Percentiles rank a stretch among this genome's conserved stretches.
Evolutionary conservation across 2,329 filamentous ascomycete genomes (phyloP).

Genomic region (Botryotinia convoluta): DNA sequence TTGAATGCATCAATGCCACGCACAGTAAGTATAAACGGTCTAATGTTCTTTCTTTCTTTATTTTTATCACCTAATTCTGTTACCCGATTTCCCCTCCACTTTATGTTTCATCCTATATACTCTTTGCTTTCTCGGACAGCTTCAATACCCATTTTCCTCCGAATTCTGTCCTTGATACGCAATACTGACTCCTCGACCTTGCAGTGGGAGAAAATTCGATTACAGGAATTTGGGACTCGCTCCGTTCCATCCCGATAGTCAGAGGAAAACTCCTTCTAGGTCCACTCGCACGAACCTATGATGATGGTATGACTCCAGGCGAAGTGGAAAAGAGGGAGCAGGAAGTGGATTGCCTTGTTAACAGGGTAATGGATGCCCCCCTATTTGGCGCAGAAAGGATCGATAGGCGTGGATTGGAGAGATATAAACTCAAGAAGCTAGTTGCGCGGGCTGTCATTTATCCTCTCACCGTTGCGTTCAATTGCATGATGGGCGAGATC

Average conservation of each 20-base stretch:
- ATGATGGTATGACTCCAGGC: constrained; percentile 7
- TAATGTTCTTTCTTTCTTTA: background rate
- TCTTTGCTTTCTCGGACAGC: background rate
- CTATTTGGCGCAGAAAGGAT: background rate
- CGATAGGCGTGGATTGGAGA: background rate
- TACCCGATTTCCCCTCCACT: background rate
- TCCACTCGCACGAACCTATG: constrained; percentile 3
- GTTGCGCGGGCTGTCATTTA: constrained; percentile 4
- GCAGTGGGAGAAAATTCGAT: background rate
- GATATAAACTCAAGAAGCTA: constrained; percentile 4
- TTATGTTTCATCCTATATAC: background rate
- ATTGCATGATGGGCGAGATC: constrained; percentile 12
- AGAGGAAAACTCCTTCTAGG: background rate
- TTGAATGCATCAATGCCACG: background rate
- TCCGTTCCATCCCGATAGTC: background rate
- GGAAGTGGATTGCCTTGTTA: background rate
- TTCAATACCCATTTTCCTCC: background rate
- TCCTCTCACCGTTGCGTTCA: constrained; percentile 10
- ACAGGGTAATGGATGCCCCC: background rate
- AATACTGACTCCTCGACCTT: background rate
- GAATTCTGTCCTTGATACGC: background rate
- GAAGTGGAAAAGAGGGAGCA: constrained; percentile 5
- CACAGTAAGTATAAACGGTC: background rate
- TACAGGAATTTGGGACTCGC: background rate
- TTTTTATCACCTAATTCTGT: background rate